Evolutionary conservation across 495 filamentous ascomycete genomes (phyloP).

Genomic region (Cetradonia linearis): DNA sequence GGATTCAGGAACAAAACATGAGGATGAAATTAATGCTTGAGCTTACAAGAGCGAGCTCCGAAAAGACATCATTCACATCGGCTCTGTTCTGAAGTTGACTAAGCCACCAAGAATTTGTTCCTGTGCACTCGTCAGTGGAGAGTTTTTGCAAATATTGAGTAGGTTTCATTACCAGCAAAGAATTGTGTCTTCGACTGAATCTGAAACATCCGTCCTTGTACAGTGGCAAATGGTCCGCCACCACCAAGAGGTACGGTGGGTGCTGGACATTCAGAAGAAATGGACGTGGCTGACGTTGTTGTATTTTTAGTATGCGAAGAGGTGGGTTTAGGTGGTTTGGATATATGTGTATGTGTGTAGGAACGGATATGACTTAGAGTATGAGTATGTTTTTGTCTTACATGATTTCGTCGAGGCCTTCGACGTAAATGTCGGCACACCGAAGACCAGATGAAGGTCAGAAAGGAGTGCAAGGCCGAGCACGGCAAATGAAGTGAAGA

Average conservation of each 20-base stretch:
- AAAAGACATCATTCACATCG: conserved; percentile 52
- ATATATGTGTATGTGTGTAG: background rate
- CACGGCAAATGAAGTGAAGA: background rate
- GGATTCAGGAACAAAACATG: background rate
- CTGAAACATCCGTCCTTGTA: conserved; percentile 20
- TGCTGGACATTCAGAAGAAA: conserved; percentile 6
- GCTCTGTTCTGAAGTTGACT: conserved; percentile 51
- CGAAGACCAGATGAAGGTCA: background rate
- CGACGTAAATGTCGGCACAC: background rate
- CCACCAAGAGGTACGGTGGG: conserved; percentile 14
- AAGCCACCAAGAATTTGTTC: conserved; percentile 69
- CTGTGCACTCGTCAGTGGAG: conserved; percentile 22
- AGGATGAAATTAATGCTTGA: no score
- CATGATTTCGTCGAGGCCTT: background rate
- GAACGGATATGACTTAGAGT: background rate
- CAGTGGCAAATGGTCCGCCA: conserved; percentile 13
- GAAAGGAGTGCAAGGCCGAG: background rate
- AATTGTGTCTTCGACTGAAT: conserved; percentile 23
- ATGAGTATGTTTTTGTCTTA: background rate
- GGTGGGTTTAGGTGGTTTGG: background rate
- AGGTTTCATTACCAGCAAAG: conserved; percentile 20
- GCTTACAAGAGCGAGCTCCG: conserved; percentile 34
- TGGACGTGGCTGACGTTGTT: background rate
- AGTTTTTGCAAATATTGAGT: background rate
- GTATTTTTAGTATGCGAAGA: background rate